Base-by-base conservation (phyloP, 345 rosid species). In the Salix caprea region DNA sequence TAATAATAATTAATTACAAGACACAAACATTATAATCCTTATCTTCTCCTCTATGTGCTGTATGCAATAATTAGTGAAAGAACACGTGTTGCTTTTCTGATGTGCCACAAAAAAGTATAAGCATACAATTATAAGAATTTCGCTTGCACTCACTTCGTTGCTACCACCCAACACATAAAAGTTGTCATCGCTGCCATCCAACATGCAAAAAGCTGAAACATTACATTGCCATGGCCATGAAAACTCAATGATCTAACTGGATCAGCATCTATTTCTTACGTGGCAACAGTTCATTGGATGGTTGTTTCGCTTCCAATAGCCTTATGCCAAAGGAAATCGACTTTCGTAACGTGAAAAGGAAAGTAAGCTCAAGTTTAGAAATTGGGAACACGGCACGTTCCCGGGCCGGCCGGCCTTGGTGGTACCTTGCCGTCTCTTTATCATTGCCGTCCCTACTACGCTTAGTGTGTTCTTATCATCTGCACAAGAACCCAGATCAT, bases 361-460 rank as follows among this genome's bases (percentile, higher is more conserved):
- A 11, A 9, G 69, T 15, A 11, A 2, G 46, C 46, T 10, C 46
- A 40, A 40, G 46, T 66, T 19, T 18, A 36, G 56, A 65, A 7
- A 71, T 42, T 61, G 60, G 30, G 32, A 77, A 67, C 86, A 77
- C 36, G 86, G 70, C 80, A 81, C 78, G 86, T 79, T 80, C 78
- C 23, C 52, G 0, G 4, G 23, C 23, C 65, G 68, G 44, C 4
- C 5, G 24, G 77, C 75, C 62, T 77, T 76, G 81, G 75, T 34
- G 60, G 76, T 68, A 39, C 28, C 78, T 60, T 40, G 78, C 72
- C 76, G 85, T 87, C 85, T 28, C 34, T 70, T 81, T 73, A 56
- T 46, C 66, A 13, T 0, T 56, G 81, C 78, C 84, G 85, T 83
- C 86, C 89, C 86, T 26, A 71, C 36, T 82, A 34, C 37, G 37